A percentile compares a stretch with the other conserved stretches of the same genome.
Conservation (phyloP, 139 green algal genomes). For the Ulvella scutata region DNA sequence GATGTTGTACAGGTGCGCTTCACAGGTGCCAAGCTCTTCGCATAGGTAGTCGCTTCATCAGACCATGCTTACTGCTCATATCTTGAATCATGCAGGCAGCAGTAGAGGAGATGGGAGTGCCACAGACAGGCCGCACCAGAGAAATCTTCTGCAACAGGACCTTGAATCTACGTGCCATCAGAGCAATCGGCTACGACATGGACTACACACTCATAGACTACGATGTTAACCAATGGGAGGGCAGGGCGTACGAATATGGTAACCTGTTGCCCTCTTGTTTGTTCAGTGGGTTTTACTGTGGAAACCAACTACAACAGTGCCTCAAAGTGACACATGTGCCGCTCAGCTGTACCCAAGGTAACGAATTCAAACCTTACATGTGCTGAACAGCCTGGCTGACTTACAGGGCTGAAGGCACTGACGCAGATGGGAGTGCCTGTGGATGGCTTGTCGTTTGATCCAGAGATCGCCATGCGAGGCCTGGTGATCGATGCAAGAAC, state of each 20-base stretch:
- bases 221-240: conserved; percentile 87
- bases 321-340: background rate
- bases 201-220: conserved; percentile 59
- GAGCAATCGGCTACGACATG: conserved; percentile 39
- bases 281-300: background rate
- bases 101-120: background rate
- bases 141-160: conserved; percentile 39
- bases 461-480: conserved; percentile 65
- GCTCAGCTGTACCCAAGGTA: background rate
- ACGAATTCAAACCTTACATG: background rate
- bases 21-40: no score
- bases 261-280: background rate
- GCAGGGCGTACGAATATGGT: conserved; percentile 68
- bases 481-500: conserved; percentile 42
- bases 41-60: no score
- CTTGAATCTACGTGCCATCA: conserved; percentile 32
- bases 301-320: background rate
- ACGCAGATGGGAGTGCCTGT: conserved; percentile 40
- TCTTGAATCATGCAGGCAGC: background rate
- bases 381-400: background rate
- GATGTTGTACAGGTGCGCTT: no score
- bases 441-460: conserved; percentile 77
- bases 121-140: background rate
- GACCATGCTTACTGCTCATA: no score
- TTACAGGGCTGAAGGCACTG: conserved; percentile 38